A percentile compares a stretch with the other conserved stretches of the same genome.
phyloP scores from a whole-genome alignment of 768 basidiomycete species.

The Auricularia sp. region DNA sequence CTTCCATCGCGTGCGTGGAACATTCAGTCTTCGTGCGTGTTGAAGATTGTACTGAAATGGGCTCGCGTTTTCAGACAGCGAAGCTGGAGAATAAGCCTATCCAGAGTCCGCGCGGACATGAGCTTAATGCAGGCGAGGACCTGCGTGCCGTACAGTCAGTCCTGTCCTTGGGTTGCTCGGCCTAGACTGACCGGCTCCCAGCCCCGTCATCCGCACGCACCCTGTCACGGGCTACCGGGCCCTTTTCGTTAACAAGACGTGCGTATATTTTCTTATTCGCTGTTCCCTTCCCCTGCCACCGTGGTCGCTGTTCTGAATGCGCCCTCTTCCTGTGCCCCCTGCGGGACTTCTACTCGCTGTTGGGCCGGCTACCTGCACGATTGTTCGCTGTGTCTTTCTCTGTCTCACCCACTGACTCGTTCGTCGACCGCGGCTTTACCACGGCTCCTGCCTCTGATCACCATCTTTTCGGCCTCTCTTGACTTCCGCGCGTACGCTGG shows the following conservation, averaged over 20 bases:
- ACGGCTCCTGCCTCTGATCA: no score
- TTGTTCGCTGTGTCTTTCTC: no score
- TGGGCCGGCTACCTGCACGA: no score
- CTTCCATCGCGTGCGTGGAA: conserved; percentile 27
- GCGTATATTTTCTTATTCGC: neutral
- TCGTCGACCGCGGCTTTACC: no score
- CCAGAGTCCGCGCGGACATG: conserved; percentile 25
- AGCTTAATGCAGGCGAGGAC: conserved; percentile 39
- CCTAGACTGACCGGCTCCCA: neutral
- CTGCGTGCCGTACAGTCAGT: conserved; percentile 43
- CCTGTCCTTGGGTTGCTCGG: neutral
- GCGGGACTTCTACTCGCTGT: no score
- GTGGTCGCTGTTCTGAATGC: neutral
- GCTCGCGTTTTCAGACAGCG: conserved; percentile 20
- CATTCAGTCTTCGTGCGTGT: neutral
- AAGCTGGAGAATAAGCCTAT: conserved; percentile 21
- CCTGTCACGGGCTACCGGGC: conserved; percentile 53
- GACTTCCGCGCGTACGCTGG: no score
- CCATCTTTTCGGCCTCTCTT: no score
- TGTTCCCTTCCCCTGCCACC: neutral
- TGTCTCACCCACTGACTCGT: no score
- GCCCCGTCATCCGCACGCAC: conserved; percentile 44
- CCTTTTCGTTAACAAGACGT: conserved; percentile 44
- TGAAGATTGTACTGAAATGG: neutral
- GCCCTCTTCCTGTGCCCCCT: no score